A percentile compares a stretch with the other conserved stretches of the same genome.
Conservation (phyloP, 1,139 yeast genomes). For the Fermentozyma sake region DNA sequence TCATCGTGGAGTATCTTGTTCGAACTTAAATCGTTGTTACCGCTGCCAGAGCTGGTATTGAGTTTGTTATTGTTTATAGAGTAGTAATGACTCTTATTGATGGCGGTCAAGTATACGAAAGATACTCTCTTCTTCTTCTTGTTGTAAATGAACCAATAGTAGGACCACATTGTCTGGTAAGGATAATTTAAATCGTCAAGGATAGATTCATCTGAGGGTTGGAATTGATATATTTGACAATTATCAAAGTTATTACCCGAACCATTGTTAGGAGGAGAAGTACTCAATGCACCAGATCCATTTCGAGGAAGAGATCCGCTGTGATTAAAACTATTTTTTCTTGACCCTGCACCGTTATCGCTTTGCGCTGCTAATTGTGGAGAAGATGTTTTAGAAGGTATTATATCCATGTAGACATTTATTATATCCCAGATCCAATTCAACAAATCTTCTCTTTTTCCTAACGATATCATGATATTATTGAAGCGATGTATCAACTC, state of each 20-base stretch:
- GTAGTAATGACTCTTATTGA: conserved; percentile 39
- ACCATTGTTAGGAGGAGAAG: conserved; percentile 4
- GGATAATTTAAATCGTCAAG: conserved; percentile 64
- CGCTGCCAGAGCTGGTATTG: conserved; percentile 10
- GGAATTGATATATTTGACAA: conserved; percentile 73
- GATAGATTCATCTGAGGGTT: conserved; percentile 74
- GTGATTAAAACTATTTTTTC: conserved; percentile 22
- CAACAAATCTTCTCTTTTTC: conserved; percentile 49
- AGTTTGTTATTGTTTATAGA: conserved; percentile 20
- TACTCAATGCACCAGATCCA: conserved; percentile 4
- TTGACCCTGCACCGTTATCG: conserved; percentile 17
- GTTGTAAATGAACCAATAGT: conserved; percentile 89
- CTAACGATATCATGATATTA: conserved; percentile 74
- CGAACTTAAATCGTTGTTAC: conserved; percentile 16
- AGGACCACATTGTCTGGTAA: conserved; percentile 81
- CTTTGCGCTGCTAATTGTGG: conserved; percentile 15
- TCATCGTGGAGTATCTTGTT: conserved; percentile 13
- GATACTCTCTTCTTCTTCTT: conserved; percentile 89
- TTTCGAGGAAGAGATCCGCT: conserved; percentile 8
- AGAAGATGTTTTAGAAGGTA: conserved; percentile 27
- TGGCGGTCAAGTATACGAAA: conserved; percentile 57
- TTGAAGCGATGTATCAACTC: conserved; percentile 71
- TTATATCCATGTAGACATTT: conserved; percentile 76
- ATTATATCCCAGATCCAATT: conserved; percentile 87
- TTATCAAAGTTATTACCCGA: conserved; percentile 30